A percentile compares a stretch with the other conserved stretches of the same genome.
Conservation (phyloP, 1,284 basidiomycete genomes). For the Taiwanofungus camphoratus region DNA sequence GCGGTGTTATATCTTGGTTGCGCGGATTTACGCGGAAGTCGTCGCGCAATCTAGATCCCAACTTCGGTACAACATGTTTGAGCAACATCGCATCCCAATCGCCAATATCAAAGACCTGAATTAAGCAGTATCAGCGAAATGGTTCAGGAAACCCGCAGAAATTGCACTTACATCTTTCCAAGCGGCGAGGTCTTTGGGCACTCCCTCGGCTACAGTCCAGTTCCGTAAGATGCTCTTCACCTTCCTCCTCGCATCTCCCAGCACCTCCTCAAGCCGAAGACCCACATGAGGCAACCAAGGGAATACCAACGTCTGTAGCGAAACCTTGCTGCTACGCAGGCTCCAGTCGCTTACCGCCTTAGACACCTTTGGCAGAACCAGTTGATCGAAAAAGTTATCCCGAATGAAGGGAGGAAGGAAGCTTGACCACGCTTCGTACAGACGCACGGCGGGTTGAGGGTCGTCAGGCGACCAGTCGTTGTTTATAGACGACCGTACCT, state of each 20-base stretch:
- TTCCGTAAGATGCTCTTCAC: slow-evolving; percentile 72
- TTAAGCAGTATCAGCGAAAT: slow-evolving; percentile 6
- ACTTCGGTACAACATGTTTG: slow-evolving; percentile 87
- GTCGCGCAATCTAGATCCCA: slow-evolving; percentile 73
- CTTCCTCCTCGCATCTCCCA: slow-evolving; percentile 84
- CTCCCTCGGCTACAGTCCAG: slow-evolving; percentile 73
- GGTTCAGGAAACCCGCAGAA: neutral
- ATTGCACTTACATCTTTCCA: slow-evolving; percentile 74
- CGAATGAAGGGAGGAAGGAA: slow-evolving; percentile 87
- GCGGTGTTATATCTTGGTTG: slow-evolving; percentile 79
- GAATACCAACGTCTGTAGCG: slow-evolving; percentile 83
- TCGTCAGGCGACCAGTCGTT: slow-evolving; percentile 85
- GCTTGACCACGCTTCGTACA: slow-evolving; percentile 86
- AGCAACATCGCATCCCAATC: slow-evolving; percentile 94
- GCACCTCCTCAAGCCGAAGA: slow-evolving; percentile 68
- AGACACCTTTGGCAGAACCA: slow-evolving; percentile 88
- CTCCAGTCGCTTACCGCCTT: slow-evolving; percentile 85
- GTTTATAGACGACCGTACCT: slow-evolving; percentile 86
- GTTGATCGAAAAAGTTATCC: slow-evolving; percentile 94
- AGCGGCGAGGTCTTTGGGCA: slow-evolving; percentile 67
- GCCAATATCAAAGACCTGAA: slow-evolving; percentile 61
- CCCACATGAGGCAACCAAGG: slow-evolving; percentile 94
- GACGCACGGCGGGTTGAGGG: slow-evolving; percentile 69
- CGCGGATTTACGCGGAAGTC: slow-evolving; percentile 87
- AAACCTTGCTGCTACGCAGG: slow-evolving; percentile 46